Evolutionary conservation across 1,284 basidiomycete genomes (phyloP).

Genomic region (Marasmius sp.): DNA sequence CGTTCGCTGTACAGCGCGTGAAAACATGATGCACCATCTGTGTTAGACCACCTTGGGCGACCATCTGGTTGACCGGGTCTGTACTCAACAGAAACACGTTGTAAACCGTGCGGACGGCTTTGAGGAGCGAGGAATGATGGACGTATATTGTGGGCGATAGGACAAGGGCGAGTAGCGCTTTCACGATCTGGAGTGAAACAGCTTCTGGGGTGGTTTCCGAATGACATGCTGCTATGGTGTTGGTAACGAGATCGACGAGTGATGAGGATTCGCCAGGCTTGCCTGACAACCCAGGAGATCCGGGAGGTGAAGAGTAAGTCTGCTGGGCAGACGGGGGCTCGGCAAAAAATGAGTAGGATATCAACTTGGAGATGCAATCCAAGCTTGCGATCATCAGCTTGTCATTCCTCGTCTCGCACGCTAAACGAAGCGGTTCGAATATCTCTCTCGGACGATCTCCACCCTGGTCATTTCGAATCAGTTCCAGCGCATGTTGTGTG

Average conservation of each 20-base stretch:
- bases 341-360: slow-evolving; percentile 93
- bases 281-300: slow-evolving; percentile 58
- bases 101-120: slow-evolving; percentile 94
- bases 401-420: slow-evolving; percentile 90
- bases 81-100: slow-evolving; percentile 91
- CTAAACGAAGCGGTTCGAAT: slow-evolving; percentile 89
- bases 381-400: slow-evolving; percentile 93
- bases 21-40: slow-evolving; percentile 98
- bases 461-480: slow-evolving; percentile 73
- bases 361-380: slow-evolving; percentile 94
- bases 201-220: slow-evolving; percentile 83
- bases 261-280: slow-evolving; percentile 55
- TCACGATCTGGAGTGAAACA: slow-evolving; percentile 93
- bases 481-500: slow-evolving; percentile 79
- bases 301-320: slow-evolving; percentile 62
- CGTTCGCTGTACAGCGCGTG: slow-evolving; percentile 59
- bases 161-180: slow-evolving; percentile 86
- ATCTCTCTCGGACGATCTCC: slow-evolving; percentile 80
- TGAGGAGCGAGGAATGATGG: slow-evolving; percentile 91
- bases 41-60: slow-evolving; percentile 93
- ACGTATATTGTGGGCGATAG: slow-evolving; percentile 85
- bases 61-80: slow-evolving; percentile 91
- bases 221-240: slow-evolving; percentile 93
- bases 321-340: slow-evolving; percentile 48
- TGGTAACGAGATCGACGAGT: slow-evolving; percentile 87